Base-by-base conservation (phyloP, 306 rosid genomes). In the Vachellia pachyceras region DNA sequence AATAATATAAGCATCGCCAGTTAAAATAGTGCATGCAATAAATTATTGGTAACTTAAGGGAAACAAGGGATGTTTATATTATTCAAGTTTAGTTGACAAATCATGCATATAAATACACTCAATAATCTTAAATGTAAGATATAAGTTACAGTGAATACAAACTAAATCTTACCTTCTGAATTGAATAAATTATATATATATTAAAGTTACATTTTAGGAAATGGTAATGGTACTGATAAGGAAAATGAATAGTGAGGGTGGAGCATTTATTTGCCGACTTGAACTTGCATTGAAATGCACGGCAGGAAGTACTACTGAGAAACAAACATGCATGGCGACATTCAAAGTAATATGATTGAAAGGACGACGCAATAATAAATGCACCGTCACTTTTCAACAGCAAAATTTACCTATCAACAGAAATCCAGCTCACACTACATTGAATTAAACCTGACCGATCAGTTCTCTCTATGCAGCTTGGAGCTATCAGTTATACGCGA, bases 391-490 rank as follows among this genome's bases (percentile, higher is more conserved):
- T 17, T 42, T 46, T 66, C 71, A 71, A 67, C 3, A 10, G 35
- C 18, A 35, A 17, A 73, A 50, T 50, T 35, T 61, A 47, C 60
- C 44, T 25, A 18, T 49, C 77, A 18, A 35, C 25, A 72, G 75
- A 71, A 55, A 76, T 80, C 36, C 49, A 58, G 81, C 82, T 77
- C 83, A 68, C 9, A 18, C 10, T 13, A 22, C 12, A 1, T 52
- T 65, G 41, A 72, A 80, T 80, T 64, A 70, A 73, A 57, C 45
- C 29, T 77, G 17, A 17, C 79, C 42, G n/a, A n/a, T n/a, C n/a
- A n/a, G 45, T 45, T 44, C 17, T 50, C n/a, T n/a, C n/a, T n/a
- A n/a, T n/a, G 45, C 64, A 77, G 55, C 77, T 25, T 72, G 79
- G 64, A 49, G 71, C 69, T 17, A 36, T 23, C 36, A n/a, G n/a